Evolutionary conservation across 495 filamentous ascomycete genomes (phyloP).

Genomic region (Penicillium atrosanguineum): DNA sequence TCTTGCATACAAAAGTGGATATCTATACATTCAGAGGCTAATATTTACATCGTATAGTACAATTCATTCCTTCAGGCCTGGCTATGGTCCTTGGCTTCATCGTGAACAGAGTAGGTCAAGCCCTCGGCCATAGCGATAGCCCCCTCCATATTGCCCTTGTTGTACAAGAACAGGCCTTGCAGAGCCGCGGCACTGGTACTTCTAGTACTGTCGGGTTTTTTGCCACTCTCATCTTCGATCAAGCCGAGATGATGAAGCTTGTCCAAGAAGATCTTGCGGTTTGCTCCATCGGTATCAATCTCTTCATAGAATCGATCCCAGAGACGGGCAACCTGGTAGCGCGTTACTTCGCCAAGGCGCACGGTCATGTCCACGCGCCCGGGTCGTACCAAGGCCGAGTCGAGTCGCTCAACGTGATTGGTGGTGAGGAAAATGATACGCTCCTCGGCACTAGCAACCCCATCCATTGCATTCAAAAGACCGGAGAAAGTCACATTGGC

Average conservation of each 20-base stretch:
- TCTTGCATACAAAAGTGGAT: conserved; percentile 1
- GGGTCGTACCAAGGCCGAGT: conserved; percentile 84
- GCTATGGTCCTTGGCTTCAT: conserved; percentile 26
- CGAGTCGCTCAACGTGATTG: conserved; percentile 86
- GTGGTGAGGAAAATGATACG: conserved; percentile 92
- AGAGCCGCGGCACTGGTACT: conserved; percentile 82
- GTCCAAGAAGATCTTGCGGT: conserved; percentile 48
- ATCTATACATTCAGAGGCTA: conserved; percentile 17
- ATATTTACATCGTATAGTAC: conserved; percentile 35
- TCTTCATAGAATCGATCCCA: conserved; percentile 96
- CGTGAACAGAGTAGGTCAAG: conserved; percentile 43
- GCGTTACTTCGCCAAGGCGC: conserved; percentile 80
- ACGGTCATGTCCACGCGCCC: conserved; percentile 93
- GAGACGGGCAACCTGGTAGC: conserved; percentile 78
- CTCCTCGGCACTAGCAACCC: conserved; percentile 93
- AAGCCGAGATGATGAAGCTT: conserved; percentile 51
- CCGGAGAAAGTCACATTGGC: conserved; percentile 95
- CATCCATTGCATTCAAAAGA: conserved; percentile 88
- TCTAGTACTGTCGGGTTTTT: conserved; percentile 34
- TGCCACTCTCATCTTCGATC: conserved; percentile 48
- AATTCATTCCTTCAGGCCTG: conserved; percentile 16
- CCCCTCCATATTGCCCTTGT: conserved; percentile 84
- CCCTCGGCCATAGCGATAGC: conserved; percentile 77
- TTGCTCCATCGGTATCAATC: conserved; percentile 58
- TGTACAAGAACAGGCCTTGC: conserved; percentile 91